Evolutionary conservation across 2,329 filamentous ascomycete species (phyloP).

Genomic region (Pseudocercospora fijiensis): DNA sequence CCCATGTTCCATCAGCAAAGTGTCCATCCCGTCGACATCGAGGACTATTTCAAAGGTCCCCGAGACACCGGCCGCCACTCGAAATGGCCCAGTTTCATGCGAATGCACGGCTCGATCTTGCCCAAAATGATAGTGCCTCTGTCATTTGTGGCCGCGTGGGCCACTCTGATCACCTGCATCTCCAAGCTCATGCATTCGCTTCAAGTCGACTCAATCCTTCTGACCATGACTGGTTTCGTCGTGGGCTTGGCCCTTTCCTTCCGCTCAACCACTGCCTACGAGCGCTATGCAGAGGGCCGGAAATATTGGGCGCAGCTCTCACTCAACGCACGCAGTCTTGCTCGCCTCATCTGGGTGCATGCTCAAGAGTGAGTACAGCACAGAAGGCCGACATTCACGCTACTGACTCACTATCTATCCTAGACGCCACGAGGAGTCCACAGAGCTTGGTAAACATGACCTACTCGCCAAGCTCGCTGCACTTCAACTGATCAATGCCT

Average conservation of each 20-base stretch:
- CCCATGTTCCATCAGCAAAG: slow-evolving; percentile 21
- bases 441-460: slow-evolving; percentile 59
- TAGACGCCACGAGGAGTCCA: slow-evolving; percentile 50
- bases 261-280: slow-evolving; percentile 73
- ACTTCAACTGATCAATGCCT: slow-evolving; percentile 76
- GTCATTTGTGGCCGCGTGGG: slow-evolving; percentile 62
- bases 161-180: slow-evolving; percentile 63
- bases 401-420: not conserved
- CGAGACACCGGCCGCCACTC: slow-evolving; percentile 71
- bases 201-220: slow-evolving; percentile 64
- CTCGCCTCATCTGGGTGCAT: slow-evolving; percentile 81
- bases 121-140: slow-evolving; percentile 73
- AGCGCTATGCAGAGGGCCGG: slow-evolving; percentile 60
- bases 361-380: slow-evolving; percentile 50
- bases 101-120: slow-evolving; percentile 71
- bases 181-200: slow-evolving; percentile 45
- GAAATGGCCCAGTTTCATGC: slow-evolving; percentile 73
- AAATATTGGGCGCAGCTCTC: slow-evolving; percentile 63
- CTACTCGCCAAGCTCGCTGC: slow-evolving; percentile 69
- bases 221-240: slow-evolving; percentile 79
- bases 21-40: slow-evolving; percentile 30
- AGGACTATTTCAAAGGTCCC: slow-evolving; percentile 46
- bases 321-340: slow-evolving; percentile 57
- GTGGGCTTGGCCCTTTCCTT: slow-evolving; percentile 77
- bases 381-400: not conserved